Percentiles rank a stretch among this genome's conserved stretches.
Evolutionary conservation across 208 protist species (phyloP).

Genomic region (Acanthamoeba castellanii): DNA sequence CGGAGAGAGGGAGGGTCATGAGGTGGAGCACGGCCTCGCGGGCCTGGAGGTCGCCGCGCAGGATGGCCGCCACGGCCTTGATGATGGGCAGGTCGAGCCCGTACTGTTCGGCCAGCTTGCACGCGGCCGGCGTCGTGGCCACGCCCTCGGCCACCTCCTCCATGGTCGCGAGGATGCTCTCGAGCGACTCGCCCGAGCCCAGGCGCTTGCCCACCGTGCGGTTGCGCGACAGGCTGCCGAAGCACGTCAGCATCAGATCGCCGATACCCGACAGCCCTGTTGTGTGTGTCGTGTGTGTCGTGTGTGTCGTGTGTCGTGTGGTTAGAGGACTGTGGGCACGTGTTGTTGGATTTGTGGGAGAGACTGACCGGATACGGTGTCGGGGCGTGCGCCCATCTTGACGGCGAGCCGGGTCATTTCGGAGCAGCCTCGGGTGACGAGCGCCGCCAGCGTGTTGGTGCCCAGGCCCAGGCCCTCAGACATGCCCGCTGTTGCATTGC

Average conservation of each 20-base stretch:
- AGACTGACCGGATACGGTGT: conserved; percentile 69
- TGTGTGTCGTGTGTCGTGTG: not conserved
- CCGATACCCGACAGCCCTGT: conserved; percentile 83
- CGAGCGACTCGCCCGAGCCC: conserved; percentile 79
- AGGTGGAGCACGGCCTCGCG: conserved; percentile 64
- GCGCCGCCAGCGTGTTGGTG: conserved; percentile 80
- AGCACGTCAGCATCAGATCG: conserved; percentile 87
- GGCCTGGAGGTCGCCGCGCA: conserved; percentile 71
- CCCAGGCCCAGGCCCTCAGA: conserved; percentile 79
- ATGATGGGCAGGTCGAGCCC: conserved; percentile 80
- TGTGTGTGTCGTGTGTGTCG: not conserved
- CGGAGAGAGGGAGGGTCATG: conserved; percentile 63
- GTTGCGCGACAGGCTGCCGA: conserved; percentile 84
- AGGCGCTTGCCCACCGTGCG: conserved; percentile 78
- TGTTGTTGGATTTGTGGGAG: not conserved
- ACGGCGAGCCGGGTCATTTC: conserved; percentile 79
- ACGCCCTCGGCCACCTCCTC: conserved; percentile 80
- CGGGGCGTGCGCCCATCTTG: conserved; percentile 76
- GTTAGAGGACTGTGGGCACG: not conserved
- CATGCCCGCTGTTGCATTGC: conserved; percentile 63
- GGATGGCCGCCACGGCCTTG: conserved; percentile 74
- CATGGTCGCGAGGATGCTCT: conserved; percentile 78
- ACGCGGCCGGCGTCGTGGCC: conserved; percentile 74
- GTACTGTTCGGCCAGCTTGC: conserved; percentile 76
- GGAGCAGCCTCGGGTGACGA: conserved; percentile 83